These are phyloP conservation scores for Neurospora cerealis DNA, from an alignment of 495 filamentous ascomycete genomes.

Conservation along the genomic window DNA sequence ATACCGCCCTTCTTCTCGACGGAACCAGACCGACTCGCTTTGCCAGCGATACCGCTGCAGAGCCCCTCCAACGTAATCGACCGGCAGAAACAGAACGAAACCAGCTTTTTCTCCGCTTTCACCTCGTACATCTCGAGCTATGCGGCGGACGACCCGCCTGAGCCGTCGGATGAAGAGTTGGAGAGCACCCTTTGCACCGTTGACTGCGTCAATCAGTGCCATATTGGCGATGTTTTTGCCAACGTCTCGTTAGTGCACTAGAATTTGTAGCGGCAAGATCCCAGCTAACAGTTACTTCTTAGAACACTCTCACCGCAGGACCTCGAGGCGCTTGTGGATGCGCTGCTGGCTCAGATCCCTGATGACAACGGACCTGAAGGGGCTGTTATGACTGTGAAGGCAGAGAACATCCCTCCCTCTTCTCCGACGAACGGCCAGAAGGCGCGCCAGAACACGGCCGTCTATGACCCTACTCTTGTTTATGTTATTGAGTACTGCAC, in stretches of 20 bases:
- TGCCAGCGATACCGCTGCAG: slow-evolving; percentile 81
- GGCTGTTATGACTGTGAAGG: slow-evolving; percentile 72
- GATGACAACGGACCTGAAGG: slow-evolving; percentile 64
- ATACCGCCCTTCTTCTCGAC: slow-evolving; percentile 73
- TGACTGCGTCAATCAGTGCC: slow-evolving; percentile 86
- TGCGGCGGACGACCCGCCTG: slow-evolving; percentile 93
- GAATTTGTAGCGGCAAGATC: too few relatives aligned
- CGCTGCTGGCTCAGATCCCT: slow-evolving; percentile 73
- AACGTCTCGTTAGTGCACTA: slow-evolving; percentile 57
- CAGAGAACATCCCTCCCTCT: slow-evolving; percentile 52
- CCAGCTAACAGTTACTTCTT: not conserved
- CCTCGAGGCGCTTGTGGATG: slow-evolving; percentile 57
- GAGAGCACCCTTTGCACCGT: slow-evolving; percentile 92
- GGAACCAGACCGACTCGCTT: slow-evolving; percentile 58
- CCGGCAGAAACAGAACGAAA: slow-evolving; percentile 65
- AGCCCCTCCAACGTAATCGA: slow-evolving; percentile 90
- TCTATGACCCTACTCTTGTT: slow-evolving; percentile 80
- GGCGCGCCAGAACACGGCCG: slow-evolving; percentile 36
- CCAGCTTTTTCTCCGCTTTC: slow-evolving; percentile 83
- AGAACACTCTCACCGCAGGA: slow-evolving; percentile 56
- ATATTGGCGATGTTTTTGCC: slow-evolving; percentile 68
- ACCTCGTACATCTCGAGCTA: slow-evolving; percentile 97
- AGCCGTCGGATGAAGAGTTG: slow-evolving; percentile 93
- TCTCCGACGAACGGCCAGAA: slow-evolving; percentile 51
- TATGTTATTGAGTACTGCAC: slow-evolving; percentile 87